phyloP scores from a whole-genome alignment of 352 stramenopile species.

The Discostella stelligera region DNA sequence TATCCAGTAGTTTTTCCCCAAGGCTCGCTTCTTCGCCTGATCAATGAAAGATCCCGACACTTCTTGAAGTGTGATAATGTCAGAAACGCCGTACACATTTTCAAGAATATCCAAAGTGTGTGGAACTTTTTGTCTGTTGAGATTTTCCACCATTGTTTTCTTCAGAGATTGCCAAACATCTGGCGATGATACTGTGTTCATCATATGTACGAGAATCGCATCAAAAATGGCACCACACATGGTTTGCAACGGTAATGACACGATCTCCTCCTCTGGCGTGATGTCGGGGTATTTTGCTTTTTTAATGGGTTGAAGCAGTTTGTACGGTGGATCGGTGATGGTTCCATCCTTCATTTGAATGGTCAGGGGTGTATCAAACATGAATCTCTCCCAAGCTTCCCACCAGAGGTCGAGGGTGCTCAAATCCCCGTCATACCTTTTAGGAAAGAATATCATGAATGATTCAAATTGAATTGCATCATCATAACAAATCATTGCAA shows the following conservation, averaged over 20 bases:
- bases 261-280: constrained; percentile 77
- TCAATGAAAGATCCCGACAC: constrained; percentile 79
- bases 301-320: constrained; percentile 84
- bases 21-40: constrained; percentile 49
- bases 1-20: constrained; percentile 80
- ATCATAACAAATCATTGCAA: background rate
- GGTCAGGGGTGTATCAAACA: constrained; percentile 80
- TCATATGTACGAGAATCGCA: constrained; percentile 86
- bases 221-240: constrained; percentile 86
- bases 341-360: constrained; percentile 62
- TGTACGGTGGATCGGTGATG: constrained; percentile 56
- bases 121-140: constrained; percentile 84
- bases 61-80: constrained; percentile 86
- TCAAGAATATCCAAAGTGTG: constrained; percentile 84
- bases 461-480: constrained; percentile 3
- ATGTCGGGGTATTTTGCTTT: constrained; percentile 85
- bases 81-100: constrained; percentile 75
- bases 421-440: constrained; percentile 67
- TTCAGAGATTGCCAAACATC: constrained; percentile 82
- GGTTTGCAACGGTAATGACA: constrained; percentile 84
- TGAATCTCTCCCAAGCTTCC: constrained; percentile 78
- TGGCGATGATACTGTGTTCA: constrained; percentile 77
- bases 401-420: constrained; percentile 77
- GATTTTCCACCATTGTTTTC: constrained; percentile 80
- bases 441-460: background rate